Evolutionary conservation across 2,329 filamentous ascomycete genomes (phyloP), one percentile per base, ranked within the genome.

Genomic region (Catunica adiposa): DNA sequence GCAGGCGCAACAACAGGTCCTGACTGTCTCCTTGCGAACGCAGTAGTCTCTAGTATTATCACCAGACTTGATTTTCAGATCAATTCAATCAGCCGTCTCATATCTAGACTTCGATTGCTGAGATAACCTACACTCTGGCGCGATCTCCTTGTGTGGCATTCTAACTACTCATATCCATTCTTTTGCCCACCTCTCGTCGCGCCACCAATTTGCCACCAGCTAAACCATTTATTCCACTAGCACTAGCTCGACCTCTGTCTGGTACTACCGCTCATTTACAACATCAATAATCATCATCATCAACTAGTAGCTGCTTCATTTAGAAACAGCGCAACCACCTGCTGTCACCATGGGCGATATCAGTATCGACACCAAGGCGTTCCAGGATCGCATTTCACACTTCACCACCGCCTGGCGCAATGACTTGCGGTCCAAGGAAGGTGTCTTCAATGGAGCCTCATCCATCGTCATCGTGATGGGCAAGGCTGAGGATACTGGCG

Each of bases 391-490:
- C 66, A 78, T 97, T 62, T 83, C 83, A 62, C 83, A 84, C 66
- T 84, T 98, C 65, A 79, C 89, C 67, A 82, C 86, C 64, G 82
- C 88, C 72, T 98, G 94, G 92, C 97, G 95, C 76, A 82, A 86
- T 64, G 90, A 97, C 76, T 90, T 94, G 74, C 85, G 89, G 66
- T 79, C 84, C 60, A 86, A 85, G 67, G 86, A 94, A 72, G 76
- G 81, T 65, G 72, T 90, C 61, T 98, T 97, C 69, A 82, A 80
- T 62, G 90, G 89, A 66, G 89, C 81, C 61, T 82, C 83, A 61
- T 94, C 90, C 59, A 86, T 98, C 64, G 74, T 92, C 63, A 79
- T 96, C 59, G 77, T 94, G 67, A 92, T 96, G 79, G 92, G 92
- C 69, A 98, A 96, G 74, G 89, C 89, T 61, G 88, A 92, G 65